Conservation (phyloP, 768 basidiomycete genomes). For the Russula abietina region DNA sequence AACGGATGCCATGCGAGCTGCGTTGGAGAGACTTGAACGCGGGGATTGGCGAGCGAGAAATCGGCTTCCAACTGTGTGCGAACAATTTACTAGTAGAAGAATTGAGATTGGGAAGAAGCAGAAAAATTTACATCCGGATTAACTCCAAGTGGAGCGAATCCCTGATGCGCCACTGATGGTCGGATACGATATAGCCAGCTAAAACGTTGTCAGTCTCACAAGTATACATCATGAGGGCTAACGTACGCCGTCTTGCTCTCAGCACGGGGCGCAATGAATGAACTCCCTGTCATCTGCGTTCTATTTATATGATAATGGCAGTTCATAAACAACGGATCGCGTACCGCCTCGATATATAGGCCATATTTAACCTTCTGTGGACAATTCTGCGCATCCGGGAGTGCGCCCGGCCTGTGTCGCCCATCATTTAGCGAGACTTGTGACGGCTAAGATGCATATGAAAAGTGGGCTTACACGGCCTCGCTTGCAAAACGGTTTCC, state of each 20-base stretch:
- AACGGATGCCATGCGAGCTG: conserved; percentile 65
- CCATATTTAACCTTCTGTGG: conserved; percentile 61
- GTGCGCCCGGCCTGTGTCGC: conserved; percentile 42
- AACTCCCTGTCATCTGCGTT: conserved; percentile 50
- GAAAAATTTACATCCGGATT: conserved; percentile 50
- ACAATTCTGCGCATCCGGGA: conserved; percentile 54
- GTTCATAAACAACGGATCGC: conserved; percentile 20
- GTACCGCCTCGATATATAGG: conserved; percentile 53
- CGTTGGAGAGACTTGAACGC: conserved; percentile 54
- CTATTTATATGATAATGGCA: not conserved
- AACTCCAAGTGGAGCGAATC: conserved; percentile 48
- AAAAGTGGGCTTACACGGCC: conserved; percentile 40
- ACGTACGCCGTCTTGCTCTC: conserved; percentile 48
- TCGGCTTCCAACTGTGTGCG: conserved; percentile 49
- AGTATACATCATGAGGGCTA: not conserved
- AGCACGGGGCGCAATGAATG: conserved; percentile 52
- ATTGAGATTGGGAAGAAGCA: not conserved
- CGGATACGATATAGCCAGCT: conserved; percentile 66
- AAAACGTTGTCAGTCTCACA: not conserved
- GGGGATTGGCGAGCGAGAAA: conserved; percentile 55
- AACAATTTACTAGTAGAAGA: no score
- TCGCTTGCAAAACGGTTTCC: conserved; percentile 53
- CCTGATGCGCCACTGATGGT: conserved; percentile 61
- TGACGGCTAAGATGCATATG: not conserved
- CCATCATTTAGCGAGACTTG: not conserved